Percentiles rank a stretch among this genome's conserved stretches.
Conservation (phyloP, 306 rosid species). For the Trifolium subterraneum region DNA sequence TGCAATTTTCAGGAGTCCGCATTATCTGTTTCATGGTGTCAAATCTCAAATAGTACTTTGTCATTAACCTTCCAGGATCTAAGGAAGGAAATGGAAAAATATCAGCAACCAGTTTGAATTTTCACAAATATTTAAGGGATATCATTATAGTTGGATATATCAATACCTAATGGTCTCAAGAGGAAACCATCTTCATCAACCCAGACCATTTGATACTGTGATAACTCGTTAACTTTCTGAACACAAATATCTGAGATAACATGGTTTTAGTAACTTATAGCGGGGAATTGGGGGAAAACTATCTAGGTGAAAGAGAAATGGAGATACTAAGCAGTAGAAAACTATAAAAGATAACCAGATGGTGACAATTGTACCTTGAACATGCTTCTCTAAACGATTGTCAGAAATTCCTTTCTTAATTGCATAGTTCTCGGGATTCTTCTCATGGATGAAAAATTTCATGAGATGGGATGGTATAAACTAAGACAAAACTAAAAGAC, state of each 20-base stretch:
- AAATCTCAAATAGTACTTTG: conserved; percentile 94
- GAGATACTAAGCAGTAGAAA: conserved; percentile 5
- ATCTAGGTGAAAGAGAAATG: conserved; percentile 17
- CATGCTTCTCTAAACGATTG: conserved; percentile 66
- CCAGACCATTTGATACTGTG: conserved; percentile 83
- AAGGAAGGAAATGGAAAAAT: conserved; percentile 33
- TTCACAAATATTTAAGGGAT: conserved; percentile 26
- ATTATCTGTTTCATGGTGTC: conserved; percentile 92
- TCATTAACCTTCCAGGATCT: conserved; percentile 98
- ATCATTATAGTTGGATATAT: conserved; percentile 28
- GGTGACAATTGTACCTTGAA: conserved; percentile 67
- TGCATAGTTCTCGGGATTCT: conserved; percentile 78
- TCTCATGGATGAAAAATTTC: conserved; percentile 41
- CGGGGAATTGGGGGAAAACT: not conserved
- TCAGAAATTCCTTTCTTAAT: conserved; percentile 66
- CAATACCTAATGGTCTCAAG: conserved; percentile 85
- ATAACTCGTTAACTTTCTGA: conserved; percentile 82
- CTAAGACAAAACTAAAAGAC: conserved; percentile 22
- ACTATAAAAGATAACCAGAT: conserved; percentile 16
- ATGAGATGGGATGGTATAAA: conserved; percentile 36
- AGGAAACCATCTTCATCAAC: conserved; percentile 96
- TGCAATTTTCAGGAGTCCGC: conserved; percentile 77
- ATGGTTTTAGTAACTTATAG: conserved; percentile 36
- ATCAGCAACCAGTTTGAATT: conserved; percentile 39
- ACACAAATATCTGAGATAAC: conserved; percentile 71